Evolutionary conservation across 2,329 filamentous ascomycete species (phyloP).

Genomic region (Trichophyton rubrum): DNA sequence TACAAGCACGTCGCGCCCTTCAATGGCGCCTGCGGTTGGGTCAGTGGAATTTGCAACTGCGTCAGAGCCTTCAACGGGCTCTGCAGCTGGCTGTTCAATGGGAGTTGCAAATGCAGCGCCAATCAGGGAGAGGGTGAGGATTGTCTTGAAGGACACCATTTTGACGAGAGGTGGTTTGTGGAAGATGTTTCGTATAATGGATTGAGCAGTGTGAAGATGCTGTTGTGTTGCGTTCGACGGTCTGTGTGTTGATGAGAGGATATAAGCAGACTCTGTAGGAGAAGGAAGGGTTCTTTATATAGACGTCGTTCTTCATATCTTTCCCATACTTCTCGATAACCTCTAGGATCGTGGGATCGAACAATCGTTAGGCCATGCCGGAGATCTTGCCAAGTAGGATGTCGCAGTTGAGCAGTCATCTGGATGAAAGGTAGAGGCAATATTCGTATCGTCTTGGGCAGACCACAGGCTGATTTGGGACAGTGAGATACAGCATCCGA

Average conservation of each 20-base stretch:
- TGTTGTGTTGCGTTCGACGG: not conserved
- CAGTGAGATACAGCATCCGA: no score
- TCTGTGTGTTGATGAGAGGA: not conserved
- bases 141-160: slow-evolving; percentile 3
- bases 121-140: not conserved
- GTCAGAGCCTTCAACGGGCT: no score
- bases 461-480: no score
- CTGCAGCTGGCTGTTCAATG: not conserved
- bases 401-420: no score
- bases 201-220: not conserved
- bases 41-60: not conserved
- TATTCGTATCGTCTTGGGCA: no score
- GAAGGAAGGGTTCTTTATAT: not conserved
- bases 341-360: no score
- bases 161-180: not conserved
- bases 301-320: not conserved
- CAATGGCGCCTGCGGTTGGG: not conserved
- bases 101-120: not conserved
- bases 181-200: not conserved
- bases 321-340: no score
- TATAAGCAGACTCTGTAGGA: not conserved
- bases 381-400: no score
- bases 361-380: no score
- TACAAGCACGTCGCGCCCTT: not conserved
- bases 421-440: no score